Evolutionary conservation across 495 filamentous ascomycete genomes (phyloP).

Genomic region (Talaromyces proteolyticus): DNA sequence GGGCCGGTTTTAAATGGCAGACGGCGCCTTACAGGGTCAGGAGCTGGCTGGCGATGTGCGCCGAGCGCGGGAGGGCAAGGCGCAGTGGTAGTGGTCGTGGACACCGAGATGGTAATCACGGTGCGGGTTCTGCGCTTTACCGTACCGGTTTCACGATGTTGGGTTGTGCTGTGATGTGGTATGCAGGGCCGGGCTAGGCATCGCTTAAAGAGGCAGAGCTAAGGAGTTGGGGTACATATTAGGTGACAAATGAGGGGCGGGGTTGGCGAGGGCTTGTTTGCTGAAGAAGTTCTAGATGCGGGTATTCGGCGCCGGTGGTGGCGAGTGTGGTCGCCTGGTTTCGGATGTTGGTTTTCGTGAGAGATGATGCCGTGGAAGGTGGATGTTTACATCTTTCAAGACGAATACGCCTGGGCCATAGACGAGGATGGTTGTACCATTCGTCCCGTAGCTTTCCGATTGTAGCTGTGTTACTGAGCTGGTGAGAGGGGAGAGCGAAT

Average conservation of each 20-base stretch:
- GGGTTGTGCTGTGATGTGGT: constrained; percentile 49
- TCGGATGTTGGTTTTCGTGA: constrained; percentile 17
- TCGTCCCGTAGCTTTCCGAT: constrained; percentile 41
- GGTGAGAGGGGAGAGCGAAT: too few relatives aligned
- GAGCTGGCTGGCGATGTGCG: constrained; percentile 39
- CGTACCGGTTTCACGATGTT: constrained; percentile 50
- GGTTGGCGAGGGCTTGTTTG: constrained; percentile 44
- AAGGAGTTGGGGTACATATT: constrained; percentile 53
- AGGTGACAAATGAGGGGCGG: constrained; percentile 36
- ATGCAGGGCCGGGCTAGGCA: constrained; percentile 47
- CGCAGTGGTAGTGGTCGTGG: constrained; percentile 28
- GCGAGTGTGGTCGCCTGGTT: constrained; percentile 53
- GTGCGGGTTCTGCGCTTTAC: constrained; percentile 43
- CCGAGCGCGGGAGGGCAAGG: constrained; percentile 33
- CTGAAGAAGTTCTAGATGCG: constrained; percentile 55
- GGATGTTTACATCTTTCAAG: constrained; percentile 37
- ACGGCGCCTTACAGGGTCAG: constrained; percentile 54
- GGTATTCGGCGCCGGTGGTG: constrained; percentile 34
- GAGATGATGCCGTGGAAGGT: constrained; percentile 41
- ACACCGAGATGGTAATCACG: constrained; percentile 56
- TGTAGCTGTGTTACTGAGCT: constrained; percentile 11
- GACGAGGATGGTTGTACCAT: constrained; percentile 47
- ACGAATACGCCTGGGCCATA: constrained; percentile 48
- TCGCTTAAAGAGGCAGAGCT: constrained; percentile 36
- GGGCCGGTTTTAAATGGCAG: constrained; percentile 47